phyloP scores from a whole-genome alignment of 805 yeast genomes.

The Saccharomycopsis fodiens region DNA sequence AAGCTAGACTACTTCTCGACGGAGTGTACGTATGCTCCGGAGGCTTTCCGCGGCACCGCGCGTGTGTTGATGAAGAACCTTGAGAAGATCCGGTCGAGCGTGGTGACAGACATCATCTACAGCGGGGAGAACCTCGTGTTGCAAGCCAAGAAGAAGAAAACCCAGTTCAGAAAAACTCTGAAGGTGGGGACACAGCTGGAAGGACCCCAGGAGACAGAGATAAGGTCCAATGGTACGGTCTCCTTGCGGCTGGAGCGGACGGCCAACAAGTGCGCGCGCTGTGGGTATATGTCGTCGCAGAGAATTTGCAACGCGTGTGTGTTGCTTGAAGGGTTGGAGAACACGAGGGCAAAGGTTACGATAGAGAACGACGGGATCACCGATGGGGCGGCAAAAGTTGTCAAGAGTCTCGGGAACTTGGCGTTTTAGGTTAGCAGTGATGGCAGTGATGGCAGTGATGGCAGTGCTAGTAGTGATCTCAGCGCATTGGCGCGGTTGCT shows the following conservation, averaged over 20 bases:
- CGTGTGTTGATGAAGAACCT: constrained; percentile 84
- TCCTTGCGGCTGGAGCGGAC: constrained; percentile 39
- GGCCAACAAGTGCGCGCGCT: constrained; percentile 74
- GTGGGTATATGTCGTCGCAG: constrained; percentile 90
- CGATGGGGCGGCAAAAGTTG: constrained; percentile 57
- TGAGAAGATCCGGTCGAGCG: constrained; percentile 84
- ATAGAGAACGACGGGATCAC: constrained; percentile 42
- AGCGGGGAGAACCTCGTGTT: constrained; percentile 84
- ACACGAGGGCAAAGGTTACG: constrained; percentile 56
- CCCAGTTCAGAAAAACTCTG: constrained; percentile 28
- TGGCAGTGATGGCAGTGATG: no score
- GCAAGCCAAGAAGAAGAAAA: constrained; percentile 39
- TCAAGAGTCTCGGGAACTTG: constrained; percentile 55
- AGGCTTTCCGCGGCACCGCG: constrained; percentile 97
- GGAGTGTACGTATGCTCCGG: constrained; percentile 97
- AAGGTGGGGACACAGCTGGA: constrained; percentile 22
- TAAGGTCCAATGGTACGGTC: constrained; percentile 58
- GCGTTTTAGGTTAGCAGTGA: constrained; percentile 36
- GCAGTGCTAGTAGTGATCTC: no score
- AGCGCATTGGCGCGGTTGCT: no score
- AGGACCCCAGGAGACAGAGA: constrained; percentile 36
- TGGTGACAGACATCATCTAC: constrained; percentile 88
- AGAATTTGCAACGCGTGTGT: constrained; percentile 89
- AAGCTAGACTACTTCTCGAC: constrained; percentile 93
- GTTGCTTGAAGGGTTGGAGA: constrained; percentile 75